Base-by-base conservation (phyloP, 306 rosid species). In the Acacia acuminata region DNA sequence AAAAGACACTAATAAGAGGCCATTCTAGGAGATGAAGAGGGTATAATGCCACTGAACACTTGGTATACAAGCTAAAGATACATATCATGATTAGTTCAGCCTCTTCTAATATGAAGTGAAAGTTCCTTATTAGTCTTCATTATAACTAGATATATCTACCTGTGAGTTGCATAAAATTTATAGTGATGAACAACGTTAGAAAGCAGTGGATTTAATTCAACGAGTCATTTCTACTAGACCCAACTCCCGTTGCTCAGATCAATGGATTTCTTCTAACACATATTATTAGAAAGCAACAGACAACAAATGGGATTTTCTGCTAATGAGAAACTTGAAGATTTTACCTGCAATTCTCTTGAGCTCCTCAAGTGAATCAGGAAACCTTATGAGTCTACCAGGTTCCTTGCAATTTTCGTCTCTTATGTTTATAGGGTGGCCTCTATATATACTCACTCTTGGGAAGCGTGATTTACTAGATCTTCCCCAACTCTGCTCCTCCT, bases 341-440 rank as follows among this genome's bases (percentile, higher is more conserved):
- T 73, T 87, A 96, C 99, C 98, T 85, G 99, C 98, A 84, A 91
- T 74, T 22, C 19, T 87, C 82, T 88, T 91, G 79, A 94, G 99
- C 75, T 91, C 91, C 48, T 94, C 91, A 32, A 94, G 82, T 66
- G 99, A 88, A 81, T 69, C 71, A 71, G 99, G 98, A 89, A 94
- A 68, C 84, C 86, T 88, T 82, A 96, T 91, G 27, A 96, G 83
- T 81, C 77, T 96, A 64, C 99, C 99, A 65, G 96, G 84, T 75
- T 90, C 91, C 77, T 40, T 81, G 86, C 82, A 69, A 82, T 85
- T 16, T 12, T 84, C 73, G 71, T 89, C 85, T 84, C 77, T 91
- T 79, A 94, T 93, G 63, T 76, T 80, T 17, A 79, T 2, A 50
- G 98, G 97, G 83, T 93, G 94, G 16, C 97, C 97, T 88, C 80